Percentiles rank a stretch among this genome's conserved stretches.
These are phyloP conservation scores for Guadua angustifolia DNA, from an alignment of 176 grass and related monocot species.

Conservation along the genomic window DNA sequence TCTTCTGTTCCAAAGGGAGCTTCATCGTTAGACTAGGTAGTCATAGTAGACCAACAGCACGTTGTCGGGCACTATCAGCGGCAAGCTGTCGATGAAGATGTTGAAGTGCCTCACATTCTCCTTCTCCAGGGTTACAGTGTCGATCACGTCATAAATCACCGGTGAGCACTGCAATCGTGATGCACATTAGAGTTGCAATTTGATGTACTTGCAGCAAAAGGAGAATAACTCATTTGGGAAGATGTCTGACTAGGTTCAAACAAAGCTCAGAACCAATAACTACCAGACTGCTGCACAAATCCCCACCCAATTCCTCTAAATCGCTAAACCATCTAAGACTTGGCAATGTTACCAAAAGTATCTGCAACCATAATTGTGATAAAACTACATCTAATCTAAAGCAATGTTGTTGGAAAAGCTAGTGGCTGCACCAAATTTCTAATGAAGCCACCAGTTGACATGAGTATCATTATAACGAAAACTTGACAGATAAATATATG, in stretches of 20 bases:
- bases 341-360: background rate
- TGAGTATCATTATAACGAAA: slow-evolving; percentile 40
- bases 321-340: background rate
- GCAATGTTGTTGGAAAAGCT: slow-evolving; percentile 21
- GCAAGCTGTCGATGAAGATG: slow-evolving; percentile 76
- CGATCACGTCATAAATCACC: slow-evolving; percentile 67
- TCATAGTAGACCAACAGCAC: slow-evolving; percentile 75
- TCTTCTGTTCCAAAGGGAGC: background rate
- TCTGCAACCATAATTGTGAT: background rate
- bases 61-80: slow-evolving; percentile 71
- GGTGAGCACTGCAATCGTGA: slow-evolving; percentile 64
- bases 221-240: background rate
- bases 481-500: slow-evolving; percentile 1
- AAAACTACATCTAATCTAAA: slow-evolving; percentile 13
- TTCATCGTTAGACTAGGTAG: slow-evolving; percentile 62
- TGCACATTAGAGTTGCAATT: slow-evolving; percentile 20
- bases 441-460: background rate
- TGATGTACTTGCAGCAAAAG: slow-evolving; percentile 19
- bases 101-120: slow-evolving; percentile 80
- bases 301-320: background rate
- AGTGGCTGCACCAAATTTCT: slow-evolving; percentile 27
- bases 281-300: background rate
- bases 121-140: slow-evolving; percentile 64
- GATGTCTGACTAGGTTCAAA: background rate
- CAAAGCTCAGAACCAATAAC: background rate